phyloP scores from a whole-genome alignment of 1,284 basidiomycete genomes.

The Xerocomus nothofagi region DNA sequence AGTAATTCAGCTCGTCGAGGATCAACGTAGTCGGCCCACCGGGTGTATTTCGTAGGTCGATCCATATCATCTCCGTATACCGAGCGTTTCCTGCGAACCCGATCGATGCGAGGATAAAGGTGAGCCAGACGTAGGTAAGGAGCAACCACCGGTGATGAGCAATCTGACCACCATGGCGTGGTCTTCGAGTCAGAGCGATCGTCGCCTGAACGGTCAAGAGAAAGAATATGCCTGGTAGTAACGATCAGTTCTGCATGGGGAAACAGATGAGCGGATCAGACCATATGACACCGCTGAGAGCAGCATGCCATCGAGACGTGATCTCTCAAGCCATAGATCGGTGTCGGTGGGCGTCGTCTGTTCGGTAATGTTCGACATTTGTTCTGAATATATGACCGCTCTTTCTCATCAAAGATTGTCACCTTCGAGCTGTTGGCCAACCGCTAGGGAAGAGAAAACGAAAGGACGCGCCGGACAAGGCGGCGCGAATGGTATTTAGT shows the following conservation, averaged over 20 bases:
- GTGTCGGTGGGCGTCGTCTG: no score
- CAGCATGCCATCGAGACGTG: constrained; percentile 28
- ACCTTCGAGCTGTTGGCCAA: no score
- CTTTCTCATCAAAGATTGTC: no score
- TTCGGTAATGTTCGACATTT: no score
- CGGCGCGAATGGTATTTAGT: no score
- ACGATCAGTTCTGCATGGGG: background rate
- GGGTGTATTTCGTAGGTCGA: constrained; percentile 26
- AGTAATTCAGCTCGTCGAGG: constrained; percentile 24
- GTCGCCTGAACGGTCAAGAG: constrained; percentile 24
- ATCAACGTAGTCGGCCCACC: constrained; percentile 29
- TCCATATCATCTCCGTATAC: constrained; percentile 38
- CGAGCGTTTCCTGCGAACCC: constrained; percentile 32
- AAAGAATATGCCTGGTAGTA: constrained; percentile 20
- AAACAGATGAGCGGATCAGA: background rate
- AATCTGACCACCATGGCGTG: background rate
- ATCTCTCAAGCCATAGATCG: constrained; percentile 29
- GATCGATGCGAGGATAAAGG: constrained; percentile 34
- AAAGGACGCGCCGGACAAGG: no score
- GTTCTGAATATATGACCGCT: no score
- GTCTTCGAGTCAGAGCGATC: constrained; percentile 6
- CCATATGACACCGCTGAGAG: constrained; percentile 25
- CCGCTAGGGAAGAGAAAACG: no score
- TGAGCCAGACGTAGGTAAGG: constrained; percentile 25
- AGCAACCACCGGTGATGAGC: constrained; percentile 6